Evolutionary conservation across 768 basidiomycete species (phyloP).

Genomic region (Kwoniella heveanensis): DNA sequence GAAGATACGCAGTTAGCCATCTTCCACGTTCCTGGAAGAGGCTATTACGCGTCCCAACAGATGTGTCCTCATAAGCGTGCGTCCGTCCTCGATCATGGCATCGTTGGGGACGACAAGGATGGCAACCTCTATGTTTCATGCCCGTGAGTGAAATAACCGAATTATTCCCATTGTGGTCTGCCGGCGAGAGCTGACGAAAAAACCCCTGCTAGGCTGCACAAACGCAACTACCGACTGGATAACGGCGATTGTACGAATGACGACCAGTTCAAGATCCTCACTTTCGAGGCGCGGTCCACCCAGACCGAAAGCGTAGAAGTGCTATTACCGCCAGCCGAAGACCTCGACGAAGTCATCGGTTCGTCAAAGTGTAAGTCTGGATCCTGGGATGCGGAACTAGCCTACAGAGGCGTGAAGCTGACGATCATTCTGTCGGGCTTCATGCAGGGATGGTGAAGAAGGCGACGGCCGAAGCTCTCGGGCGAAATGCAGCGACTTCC

Average conservation of each 20-base stretch:
- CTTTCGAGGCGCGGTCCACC: constrained; percentile 63
- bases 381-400: too few relatives aligned
- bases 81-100: constrained; percentile 68
- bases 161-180: too few relatives aligned
- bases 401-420: too few relatives aligned
- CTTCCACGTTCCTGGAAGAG: constrained; percentile 65
- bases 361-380: constrained; percentile 62
- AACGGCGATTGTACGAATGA: constrained; percentile 56
- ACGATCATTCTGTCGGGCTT: too few relatives aligned
- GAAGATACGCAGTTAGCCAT: constrained; percentile 66
- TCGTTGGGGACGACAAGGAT: constrained; percentile 67
- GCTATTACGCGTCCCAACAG: constrained; percentile 71
- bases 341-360: constrained; percentile 66
- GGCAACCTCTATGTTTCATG: constrained; percentile 61
- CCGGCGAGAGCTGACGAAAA: too few relatives aligned
- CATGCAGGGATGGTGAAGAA: constrained; percentile 60
- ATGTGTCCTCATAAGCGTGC: constrained; percentile 65
- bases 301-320: constrained; percentile 60
- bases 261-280: constrained; percentile 58
- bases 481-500: constrained; percentile 39
- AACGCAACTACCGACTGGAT: constrained; percentile 66
- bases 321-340: constrained; percentile 62
- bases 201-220: constrained; percentile 62
- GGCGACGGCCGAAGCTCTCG: constrained; percentile 42
- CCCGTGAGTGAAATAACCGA: constrained; percentile 56